Evolutionary conservation across 2,329 filamentous ascomycete species (phyloP).

Genomic region (Hymenoscyphus occultus): DNA sequence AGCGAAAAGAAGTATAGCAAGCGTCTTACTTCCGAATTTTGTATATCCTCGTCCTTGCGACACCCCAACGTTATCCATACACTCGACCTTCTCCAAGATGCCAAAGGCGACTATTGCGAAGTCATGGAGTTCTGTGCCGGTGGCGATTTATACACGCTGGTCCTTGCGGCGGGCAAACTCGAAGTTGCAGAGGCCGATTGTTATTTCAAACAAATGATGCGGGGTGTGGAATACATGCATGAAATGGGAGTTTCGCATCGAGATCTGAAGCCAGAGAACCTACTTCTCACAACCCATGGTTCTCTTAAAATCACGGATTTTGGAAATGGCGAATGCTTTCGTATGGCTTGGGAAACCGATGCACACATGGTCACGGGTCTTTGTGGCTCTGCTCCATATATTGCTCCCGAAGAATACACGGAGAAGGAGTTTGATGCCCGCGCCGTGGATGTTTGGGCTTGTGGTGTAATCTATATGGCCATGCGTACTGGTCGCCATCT

Average conservation of each 20-base stretch:
- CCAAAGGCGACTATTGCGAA: slow-evolving; percentile 97
- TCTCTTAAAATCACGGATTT: slow-evolving; percentile 98
- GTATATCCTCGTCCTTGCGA: slow-evolving; percentile 92
- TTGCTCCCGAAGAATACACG: slow-evolving; percentile 92
- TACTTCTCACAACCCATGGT: slow-evolving; percentile 88
- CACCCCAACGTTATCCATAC: slow-evolving; percentile 99
- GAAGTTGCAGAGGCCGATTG: slow-evolving; percentile 93
- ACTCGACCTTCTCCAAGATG: slow-evolving; percentile 88
- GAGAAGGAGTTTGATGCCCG: slow-evolving; percentile 95
- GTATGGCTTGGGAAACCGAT: slow-evolving; percentile 99
- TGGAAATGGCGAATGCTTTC: slow-evolving; percentile 97
- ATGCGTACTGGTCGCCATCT: slow-evolving; percentile 96
- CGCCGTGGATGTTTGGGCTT: slow-evolving; percentile 98
- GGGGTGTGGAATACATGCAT: slow-evolving; percentile 97
- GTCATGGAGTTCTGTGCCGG: slow-evolving; percentile 99
- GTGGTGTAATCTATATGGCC: slow-evolving; percentile 99
- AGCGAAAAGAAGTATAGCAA: slow-evolving; percentile 98
- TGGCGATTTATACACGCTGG: slow-evolving; percentile 90
- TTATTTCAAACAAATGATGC: slow-evolving; percentile 99
- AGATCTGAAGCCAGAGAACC: slow-evolving; percentile 94
- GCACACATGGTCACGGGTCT: slow-evolving; percentile 97
- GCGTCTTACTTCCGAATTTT: slow-evolving; percentile 93
- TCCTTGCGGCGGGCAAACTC: slow-evolving; percentile 86
- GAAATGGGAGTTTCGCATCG: slow-evolving; percentile 98
- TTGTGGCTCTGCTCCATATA: slow-evolving; percentile 95